Evolutionary conservation across 1,284 basidiomycete species (phyloP).

Genomic region (Heterobasidion annosum): DNA sequence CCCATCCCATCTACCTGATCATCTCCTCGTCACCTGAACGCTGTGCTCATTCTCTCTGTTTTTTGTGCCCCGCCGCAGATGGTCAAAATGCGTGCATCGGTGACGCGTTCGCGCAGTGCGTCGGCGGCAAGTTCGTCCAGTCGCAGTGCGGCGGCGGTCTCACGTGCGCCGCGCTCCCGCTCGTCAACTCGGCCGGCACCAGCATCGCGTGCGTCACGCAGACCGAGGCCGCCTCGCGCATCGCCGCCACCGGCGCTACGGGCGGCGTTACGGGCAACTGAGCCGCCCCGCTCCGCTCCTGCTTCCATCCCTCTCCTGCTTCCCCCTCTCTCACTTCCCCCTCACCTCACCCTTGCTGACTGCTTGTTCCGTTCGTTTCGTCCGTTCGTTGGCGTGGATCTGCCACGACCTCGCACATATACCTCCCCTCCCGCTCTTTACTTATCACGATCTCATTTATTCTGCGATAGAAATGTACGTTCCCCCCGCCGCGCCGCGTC

Average conservation of each 20-base stretch:
- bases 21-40: not conserved
- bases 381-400: not conserved
- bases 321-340: too few relatives aligned
- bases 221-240: constrained; percentile 42
- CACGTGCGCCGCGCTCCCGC: constrained; percentile 46
- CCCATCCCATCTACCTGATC: too few relatives aligned
- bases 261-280: constrained; percentile 22
- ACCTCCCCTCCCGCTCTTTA: too few relatives aligned
- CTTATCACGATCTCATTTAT: too few relatives aligned
- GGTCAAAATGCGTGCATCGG: constrained; percentile 31
- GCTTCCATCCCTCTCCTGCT: not conserved
- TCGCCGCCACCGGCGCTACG: constrained; percentile 40
- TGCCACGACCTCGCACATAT: not conserved
- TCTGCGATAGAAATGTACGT: too few relatives aligned
- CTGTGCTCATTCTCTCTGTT: not conserved
- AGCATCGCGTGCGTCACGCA: constrained; percentile 44
- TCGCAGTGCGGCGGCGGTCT: constrained; percentile 30
- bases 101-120: constrained; percentile 31
- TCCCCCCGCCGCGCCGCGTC: too few relatives aligned
- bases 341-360: not conserved
- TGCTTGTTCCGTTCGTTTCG: not conserved
- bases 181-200: constrained; percentile 49
- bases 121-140: constrained; percentile 31
- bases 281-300: not conserved
- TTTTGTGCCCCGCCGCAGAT: constrained; percentile 13